Base-by-base conservation (phyloP, 768 basidiomycete species). In the Ramaria rubella region DNA sequence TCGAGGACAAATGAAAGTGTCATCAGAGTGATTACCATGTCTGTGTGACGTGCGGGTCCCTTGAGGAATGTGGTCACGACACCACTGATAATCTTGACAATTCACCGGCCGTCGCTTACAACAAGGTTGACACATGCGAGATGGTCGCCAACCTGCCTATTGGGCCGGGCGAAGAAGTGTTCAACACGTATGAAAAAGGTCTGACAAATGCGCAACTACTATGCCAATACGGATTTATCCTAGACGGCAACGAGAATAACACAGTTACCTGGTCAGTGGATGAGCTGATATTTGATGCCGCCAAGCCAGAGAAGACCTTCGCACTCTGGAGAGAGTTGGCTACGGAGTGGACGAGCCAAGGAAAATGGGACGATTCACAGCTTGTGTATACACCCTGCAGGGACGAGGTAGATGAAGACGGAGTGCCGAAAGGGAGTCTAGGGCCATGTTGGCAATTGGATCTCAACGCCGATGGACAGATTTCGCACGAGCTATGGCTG, bases 191-290 rank as follows among this genome's bases (percentile, higher is more conserved):
- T 64, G 83, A 84, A n/a, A 79, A 79, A 62, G 69, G 72, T 3
- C 71, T 90, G 34, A 72, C 74, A 17, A 90, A 90, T 64, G 80
- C 86, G 1, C 71, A 82, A 62, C 76, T 91, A 14, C 72, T 90
- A 50, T 74, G 72, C 15, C 81, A 78, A 59, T 90, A 90, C 67
- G 89, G 89, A 0, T 91, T 91, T 64, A 66, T 74, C 26, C 74
- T 90, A n/a, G 83, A 89, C 45, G 81, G 75, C 23, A 90, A 90
- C 65, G 85, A 84, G 48, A 74, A 80, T 59, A 87, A 90, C 63
- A 64, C 70, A 24, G 40, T 56, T 30, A 30, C 44, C 17, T 56
- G 54, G 54, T 45, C 49, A 24, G n/a, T 33, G 26, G 50, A 52
- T n/a, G 49, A 58, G 36, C 44, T 56, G 24, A 43, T 56, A 24